phyloP scores from a whole-genome alignment of 106 monocot genomes.

The Ottelia alismoides region DNA sequence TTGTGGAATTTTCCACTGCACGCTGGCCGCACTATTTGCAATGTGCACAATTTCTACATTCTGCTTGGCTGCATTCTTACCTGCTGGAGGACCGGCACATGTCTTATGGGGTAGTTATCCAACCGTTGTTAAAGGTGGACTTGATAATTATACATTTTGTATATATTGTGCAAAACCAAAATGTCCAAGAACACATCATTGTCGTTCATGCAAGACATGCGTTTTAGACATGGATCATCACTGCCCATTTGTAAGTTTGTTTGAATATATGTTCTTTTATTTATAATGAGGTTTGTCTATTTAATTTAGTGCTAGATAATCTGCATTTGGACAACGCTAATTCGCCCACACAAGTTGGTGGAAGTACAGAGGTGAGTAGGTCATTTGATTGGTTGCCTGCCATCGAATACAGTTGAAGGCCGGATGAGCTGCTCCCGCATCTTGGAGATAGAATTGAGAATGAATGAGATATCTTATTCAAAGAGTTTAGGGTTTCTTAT shows the following conservation, averaged over 20 bases:
- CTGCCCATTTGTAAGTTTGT: conserved; percentile 87
- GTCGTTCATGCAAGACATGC: conserved; percentile 80
- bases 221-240: conserved; percentile 98
- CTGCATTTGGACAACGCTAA: no score
- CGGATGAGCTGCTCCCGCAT: no score
- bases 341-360: no score
- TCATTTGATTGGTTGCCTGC: no score
- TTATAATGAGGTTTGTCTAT: no score
- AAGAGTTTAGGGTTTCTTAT: no score
- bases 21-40: conserved; percentile 42
- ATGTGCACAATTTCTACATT: conserved; percentile 50
- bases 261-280: background rate
- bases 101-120: conserved; percentile 76
- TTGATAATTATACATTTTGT: conserved; percentile 76
- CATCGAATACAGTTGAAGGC: no score
- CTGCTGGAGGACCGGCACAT: conserved; percentile 41
- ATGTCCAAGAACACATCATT: conserved; percentile 88
- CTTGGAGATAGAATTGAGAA: no score
- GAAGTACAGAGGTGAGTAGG: no score
- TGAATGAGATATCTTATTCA: no score
- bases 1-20: conserved; percentile 61
- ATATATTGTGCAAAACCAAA: conserved; percentile 75
- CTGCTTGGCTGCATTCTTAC: conserved; percentile 49
- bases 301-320: no score
- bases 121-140: conserved; percentile 40